Conservation (phyloP, 129 eudicot genomes). For the Glebionis coronaria region DNA sequence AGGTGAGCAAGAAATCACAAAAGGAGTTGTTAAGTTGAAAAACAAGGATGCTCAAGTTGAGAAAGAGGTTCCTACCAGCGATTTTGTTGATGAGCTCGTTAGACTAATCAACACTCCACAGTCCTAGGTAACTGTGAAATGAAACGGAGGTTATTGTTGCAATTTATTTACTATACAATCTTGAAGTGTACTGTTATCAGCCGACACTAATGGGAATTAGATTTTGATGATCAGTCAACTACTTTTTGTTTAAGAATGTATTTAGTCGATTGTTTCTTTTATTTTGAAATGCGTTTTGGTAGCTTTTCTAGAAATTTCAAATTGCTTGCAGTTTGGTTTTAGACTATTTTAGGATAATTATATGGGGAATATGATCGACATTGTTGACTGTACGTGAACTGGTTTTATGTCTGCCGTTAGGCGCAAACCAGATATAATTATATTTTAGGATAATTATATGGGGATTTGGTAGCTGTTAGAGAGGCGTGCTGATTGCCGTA, state of each 20-base stretch:
- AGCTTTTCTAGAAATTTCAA: too few relatives aligned
- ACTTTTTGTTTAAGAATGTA: not conserved
- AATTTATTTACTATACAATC: not conserved
- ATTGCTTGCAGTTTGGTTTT: too few relatives aligned
- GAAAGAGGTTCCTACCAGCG: constrained; percentile 36
- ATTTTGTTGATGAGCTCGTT: constrained; percentile 59
- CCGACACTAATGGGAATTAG: not conserved
- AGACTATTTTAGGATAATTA: too few relatives aligned
- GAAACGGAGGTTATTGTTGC: not conserved
- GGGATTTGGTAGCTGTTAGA: too few relatives aligned
- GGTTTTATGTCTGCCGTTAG: too few relatives aligned
- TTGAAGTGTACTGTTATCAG: not conserved
- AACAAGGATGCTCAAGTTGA: constrained; percentile 48
- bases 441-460: too few relatives aligned
- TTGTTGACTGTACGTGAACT: too few relatives aligned
- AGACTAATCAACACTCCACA: constrained; percentile 27
- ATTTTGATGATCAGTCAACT: not conserved
- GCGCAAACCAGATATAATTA: too few relatives aligned
- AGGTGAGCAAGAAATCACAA: constrained; percentile 52
- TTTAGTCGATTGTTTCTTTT: too few relatives aligned
- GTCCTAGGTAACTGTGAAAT: not conserved
- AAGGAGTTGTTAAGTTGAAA: constrained; percentile 55
- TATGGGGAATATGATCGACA: too few relatives aligned
- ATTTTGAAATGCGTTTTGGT: too few relatives aligned
- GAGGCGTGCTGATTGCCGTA: too few relatives aligned